These are phyloP conservation scores for Fusarium kyushuense DNA, from an alignment of 2,329 filamentous ascomycete species.

Conservation along the genomic window DNA sequence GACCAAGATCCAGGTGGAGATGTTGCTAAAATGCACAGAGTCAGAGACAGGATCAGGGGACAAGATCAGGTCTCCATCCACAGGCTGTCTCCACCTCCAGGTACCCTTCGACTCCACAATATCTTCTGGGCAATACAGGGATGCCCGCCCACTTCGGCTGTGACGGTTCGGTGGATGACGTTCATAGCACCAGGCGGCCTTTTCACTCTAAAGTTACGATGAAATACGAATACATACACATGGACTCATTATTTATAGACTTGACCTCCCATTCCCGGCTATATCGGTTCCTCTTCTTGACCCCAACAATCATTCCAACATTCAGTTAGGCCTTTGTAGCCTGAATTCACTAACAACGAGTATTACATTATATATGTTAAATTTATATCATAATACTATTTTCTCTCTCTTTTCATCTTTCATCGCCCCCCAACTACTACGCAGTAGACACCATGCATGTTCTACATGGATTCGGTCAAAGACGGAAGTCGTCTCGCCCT, in stretches of 20 bases:
- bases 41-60: conserved; percentile 22
- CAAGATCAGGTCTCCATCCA: conserved; percentile 22
- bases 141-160: conserved; percentile 35
- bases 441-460: conserved; percentile 52
- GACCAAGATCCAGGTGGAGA: conserved; percentile 35
- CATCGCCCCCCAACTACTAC: background rate
- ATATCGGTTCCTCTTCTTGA: conserved; percentile 14
- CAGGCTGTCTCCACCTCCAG: conserved; percentile 1
- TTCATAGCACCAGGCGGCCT: conserved; percentile 19
- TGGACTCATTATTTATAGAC: conserved; percentile 41
- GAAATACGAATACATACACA: conserved; percentile 30
- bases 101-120: conserved; percentile 4
- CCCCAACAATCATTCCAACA: conserved; percentile 22
- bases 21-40: conserved; percentile 14
- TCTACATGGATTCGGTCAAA: conserved; percentile 53
- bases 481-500: conserved; percentile 53
- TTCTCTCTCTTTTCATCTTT: background rate
- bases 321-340: conserved; percentile 20
- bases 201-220: conserved; percentile 1
- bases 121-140: conserved; percentile 22
- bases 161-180: conserved; percentile 40
- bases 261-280: conserved; percentile 33
- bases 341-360: conserved; percentile 20
- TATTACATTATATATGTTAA: conserved; percentile 40
- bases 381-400: conserved; percentile 24